Evolutionary conservation across 2,329 filamentous ascomycete species (phyloP).

Genomic region (Claviceps fusiformis): DNA sequence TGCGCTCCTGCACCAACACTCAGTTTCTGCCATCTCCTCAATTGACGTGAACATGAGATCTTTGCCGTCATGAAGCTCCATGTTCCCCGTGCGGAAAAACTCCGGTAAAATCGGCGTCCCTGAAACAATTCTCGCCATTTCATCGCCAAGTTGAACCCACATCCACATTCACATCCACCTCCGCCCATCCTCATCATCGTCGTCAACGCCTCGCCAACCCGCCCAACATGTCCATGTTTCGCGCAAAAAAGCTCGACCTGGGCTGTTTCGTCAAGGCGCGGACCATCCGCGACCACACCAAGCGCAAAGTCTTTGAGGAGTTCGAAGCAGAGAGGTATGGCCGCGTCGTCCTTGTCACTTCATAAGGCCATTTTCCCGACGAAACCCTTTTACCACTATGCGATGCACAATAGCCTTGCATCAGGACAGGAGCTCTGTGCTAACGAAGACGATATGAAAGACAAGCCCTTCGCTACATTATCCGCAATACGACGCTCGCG

Average conservation of each 20-base stretch:
- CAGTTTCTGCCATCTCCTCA: neutral
- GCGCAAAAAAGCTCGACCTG: constrained; percentile 79
- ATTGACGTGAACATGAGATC: neutral
- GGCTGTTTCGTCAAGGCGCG: constrained; percentile 77
- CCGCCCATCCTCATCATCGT: neutral
- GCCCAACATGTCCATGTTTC: constrained; percentile 66
- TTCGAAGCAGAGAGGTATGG: constrained; percentile 78
- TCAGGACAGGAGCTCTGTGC: neutral
- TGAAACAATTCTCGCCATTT: neutral
- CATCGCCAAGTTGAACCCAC: neutral
- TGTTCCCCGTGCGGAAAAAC: neutral
- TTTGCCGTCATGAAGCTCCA: neutral
- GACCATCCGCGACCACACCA: constrained; percentile 87
- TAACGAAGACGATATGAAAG: constrained; percentile 27
- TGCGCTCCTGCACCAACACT: too few species aligned
- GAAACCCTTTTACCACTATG: neutral
- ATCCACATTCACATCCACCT: neutral
- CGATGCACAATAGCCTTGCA: neutral
- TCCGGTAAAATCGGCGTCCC: neutral
- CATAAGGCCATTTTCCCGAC: neutral
- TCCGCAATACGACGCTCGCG: constrained; percentile 81
- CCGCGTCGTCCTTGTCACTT: neutral
- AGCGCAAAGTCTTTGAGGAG: constrained; percentile 82
- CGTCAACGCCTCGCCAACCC: neutral
- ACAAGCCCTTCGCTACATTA: constrained; percentile 85